Base-by-base conservation (phyloP, 306 rosid genomes). In the Castanea crenata region DNA sequence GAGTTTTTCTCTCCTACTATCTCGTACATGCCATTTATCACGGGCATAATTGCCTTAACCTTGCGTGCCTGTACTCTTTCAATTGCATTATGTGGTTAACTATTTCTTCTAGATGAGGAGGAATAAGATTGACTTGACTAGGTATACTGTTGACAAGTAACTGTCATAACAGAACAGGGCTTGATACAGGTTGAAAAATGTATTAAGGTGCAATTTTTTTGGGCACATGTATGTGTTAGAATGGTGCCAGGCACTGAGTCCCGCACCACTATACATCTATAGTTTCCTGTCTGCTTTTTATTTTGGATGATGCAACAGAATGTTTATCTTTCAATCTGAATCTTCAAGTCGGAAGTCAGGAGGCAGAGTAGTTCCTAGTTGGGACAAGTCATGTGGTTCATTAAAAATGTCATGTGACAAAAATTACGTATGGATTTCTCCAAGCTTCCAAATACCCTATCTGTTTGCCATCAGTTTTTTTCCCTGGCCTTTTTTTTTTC, bases 161-260 rank as follows among this genome's bases (percentile, higher is more conserved):
- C 12, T 61, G 67, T 9, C 5, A 21, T 49, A 1, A 14, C 23
- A 69, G 55, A 59, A 59, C 56, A 59, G 78, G 19, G 70, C 78
- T 38, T 15, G 49, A 71, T 71, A 16, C 19, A 21, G 78, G 75
- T 67, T 19, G 15, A 56, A 29, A 71, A 41, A 41, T 41, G 46
- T 46, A 15, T 25, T 21, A 15, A 62, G 77, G 32, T 67, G 71
- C 11, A 38, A 32, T 35, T 3, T 73, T 58, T 29, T 54, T 16
- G 18, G 20, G 73, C 85, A 82, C 82, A 78, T 73, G 82, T 55
- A 55, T 41, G 72, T 82, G 82, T 46, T 82, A 10, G 65, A 77
- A 67, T 65, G 35, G 7, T n/a, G 58, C 82, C 72, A 64, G 34
- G 57, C 82, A 77, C 57, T 18, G 73, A 77, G 81, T 64, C 82